phyloP scores from a whole-genome alignment of 768 basidiomycete species.

The Mycena vitilis region DNA sequence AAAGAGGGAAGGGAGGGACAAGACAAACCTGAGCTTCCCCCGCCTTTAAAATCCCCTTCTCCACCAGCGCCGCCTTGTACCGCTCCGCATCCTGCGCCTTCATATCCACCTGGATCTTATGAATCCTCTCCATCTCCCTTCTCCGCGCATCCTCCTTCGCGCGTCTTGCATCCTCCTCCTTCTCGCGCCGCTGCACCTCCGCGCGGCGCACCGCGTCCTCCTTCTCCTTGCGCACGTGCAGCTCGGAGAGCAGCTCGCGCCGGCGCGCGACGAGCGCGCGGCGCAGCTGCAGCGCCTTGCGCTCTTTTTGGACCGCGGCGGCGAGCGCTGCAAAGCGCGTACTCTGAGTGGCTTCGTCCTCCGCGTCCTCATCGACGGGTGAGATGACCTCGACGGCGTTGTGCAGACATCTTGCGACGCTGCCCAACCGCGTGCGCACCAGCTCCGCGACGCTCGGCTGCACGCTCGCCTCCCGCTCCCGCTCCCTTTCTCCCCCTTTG shows the following conservation, averaged over 20 bases:
- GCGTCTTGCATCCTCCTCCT: constrained; percentile 74
- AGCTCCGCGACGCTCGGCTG: constrained; percentile 81
- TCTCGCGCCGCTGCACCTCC: constrained; percentile 71
- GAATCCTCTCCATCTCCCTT: constrained; percentile 72
- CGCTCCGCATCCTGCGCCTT: constrained; percentile 87
- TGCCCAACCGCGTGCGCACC: constrained; percentile 81
- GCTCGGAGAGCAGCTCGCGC: constrained; percentile 85
- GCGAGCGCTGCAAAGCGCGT: constrained; percentile 70
- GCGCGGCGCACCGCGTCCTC: constrained; percentile 86
- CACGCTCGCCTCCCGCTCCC: constrained; percentile 53
- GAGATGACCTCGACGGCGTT: constrained; percentile 71
- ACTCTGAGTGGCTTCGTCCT: constrained; percentile 70
- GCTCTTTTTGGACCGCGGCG: constrained; percentile 76
- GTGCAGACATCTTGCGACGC: constrained; percentile 80
- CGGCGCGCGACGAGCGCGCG: constrained; percentile 88
- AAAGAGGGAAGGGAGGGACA: constrained; percentile 16
- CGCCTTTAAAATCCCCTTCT: constrained; percentile 71
- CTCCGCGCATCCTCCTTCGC: constrained; percentile 72
- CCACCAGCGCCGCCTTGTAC: constrained; percentile 85
- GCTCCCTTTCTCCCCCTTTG: not conserved
- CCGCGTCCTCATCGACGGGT: constrained; percentile 56
- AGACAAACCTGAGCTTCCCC: constrained; percentile 54
- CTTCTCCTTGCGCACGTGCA: constrained; percentile 87
- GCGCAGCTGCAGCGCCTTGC: constrained; percentile 79
- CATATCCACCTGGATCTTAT: constrained; percentile 83